A percentile compares a stretch with the other conserved stretches of the same genome.
phyloP scores from a whole-genome alignment of 345 rosid genomes.

The Murraya koenigii region DNA sequence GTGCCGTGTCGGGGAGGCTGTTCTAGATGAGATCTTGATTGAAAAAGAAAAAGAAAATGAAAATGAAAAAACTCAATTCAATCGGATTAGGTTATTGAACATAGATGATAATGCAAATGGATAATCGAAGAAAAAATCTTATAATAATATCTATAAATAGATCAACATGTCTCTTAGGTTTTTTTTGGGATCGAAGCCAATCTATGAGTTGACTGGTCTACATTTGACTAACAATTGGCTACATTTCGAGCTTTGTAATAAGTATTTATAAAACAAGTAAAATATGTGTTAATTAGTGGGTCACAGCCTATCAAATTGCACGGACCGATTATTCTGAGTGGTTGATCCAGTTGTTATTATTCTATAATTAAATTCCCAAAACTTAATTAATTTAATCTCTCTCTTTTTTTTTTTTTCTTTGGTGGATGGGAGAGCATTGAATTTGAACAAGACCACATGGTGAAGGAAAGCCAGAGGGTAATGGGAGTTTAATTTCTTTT shows the following conservation, averaged over 20 bases:
- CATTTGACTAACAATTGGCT: neutral
- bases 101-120: neutral
- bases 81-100: neutral
- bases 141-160: neutral
- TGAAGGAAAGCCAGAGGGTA: neutral
- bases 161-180: too few relatives aligned
- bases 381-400: neutral
- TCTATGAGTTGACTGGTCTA: neutral
- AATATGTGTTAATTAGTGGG: neutral
- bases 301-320: constrained; percentile 4
- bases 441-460: neutral
- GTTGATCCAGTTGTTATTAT: constrained; percentile 21
- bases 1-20: too few relatives aligned
- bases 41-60: too few relatives aligned
- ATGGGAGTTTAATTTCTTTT: neutral
- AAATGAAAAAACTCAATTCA: neutral
- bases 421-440: neutral
- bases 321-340: constrained; percentile 23
- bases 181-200: neutral
- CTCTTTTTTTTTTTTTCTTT: too few relatives aligned
- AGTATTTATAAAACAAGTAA: too few relatives aligned
- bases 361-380: neutral
- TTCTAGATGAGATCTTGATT: too few relatives aligned
- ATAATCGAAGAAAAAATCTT: neutral
- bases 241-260: neutral